These are phyloP conservation scores for Obba rivulosa DNA, from an alignment of 768 basidiomycete genomes.

Conservation along the genomic window DNA sequence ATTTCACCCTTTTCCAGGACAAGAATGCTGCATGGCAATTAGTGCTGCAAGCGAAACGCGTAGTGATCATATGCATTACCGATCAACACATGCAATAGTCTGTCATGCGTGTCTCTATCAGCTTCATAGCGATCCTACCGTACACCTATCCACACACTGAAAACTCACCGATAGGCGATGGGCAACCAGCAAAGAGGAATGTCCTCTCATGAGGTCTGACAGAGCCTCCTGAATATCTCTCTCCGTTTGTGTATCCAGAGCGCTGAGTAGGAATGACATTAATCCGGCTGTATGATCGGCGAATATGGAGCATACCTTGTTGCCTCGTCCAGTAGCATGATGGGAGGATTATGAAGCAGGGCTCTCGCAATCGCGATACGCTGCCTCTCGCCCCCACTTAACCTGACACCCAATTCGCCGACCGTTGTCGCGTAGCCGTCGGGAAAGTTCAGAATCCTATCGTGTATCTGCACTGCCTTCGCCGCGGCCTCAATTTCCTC, in stretches of 20 bases:
- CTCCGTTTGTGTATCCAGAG: conserved; percentile 87
- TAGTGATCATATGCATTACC: conserved; percentile 24
- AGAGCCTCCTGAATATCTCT: conserved; percentile 85
- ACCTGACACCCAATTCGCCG: conserved; percentile 85
- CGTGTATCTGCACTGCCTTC: conserved; percentile 82
- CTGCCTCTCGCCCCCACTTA: conserved; percentile 89
- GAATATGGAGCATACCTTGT: conserved; percentile 43
- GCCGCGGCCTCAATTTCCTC: conserved; percentile 81
- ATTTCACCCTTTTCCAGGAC: conserved; percentile 90
- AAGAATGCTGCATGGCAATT: conserved; percentile 54
- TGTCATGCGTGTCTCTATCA: conserved; percentile 11
- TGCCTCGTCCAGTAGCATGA: conserved; percentile 72
- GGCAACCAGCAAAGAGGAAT: conserved; percentile 74
- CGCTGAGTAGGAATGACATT: conserved; percentile 34
- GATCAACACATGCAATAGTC: conserved; percentile 50
- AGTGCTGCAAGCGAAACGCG: background rate
- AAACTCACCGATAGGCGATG: conserved; percentile 68
- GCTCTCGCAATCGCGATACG: conserved; percentile 85
- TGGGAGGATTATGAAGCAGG: conserved; percentile 78
- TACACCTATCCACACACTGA: background rate
- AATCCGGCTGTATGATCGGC: background rate
- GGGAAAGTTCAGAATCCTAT: conserved; percentile 77
- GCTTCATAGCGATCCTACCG: too few species aligned
- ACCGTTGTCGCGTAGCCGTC: conserved; percentile 84
- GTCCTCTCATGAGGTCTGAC: conserved; percentile 66